A percentile compares a stretch with the other conserved stretches of the same genome.
phyloP scores from a whole-genome alignment of 139 green algal genomes.

The Raphidocelis subcapitata region DNA sequence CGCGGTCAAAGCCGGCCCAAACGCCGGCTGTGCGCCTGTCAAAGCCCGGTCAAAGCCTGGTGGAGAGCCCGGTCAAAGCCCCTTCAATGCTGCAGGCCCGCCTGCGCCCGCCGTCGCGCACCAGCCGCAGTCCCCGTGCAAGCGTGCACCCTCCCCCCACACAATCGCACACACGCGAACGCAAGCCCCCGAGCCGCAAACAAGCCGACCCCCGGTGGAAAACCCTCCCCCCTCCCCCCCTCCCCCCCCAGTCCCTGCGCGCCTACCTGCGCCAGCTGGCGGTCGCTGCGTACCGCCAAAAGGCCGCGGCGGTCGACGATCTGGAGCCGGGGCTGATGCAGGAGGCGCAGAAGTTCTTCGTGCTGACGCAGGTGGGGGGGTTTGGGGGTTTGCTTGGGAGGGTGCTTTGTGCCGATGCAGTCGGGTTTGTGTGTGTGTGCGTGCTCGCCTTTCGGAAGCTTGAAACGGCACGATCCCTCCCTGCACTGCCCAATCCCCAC shows the following conservation, averaged over 20 bases:
- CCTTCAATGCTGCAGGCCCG: too few species aligned
- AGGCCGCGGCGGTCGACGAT: slow-evolving; percentile 74
- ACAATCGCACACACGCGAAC: not conserved
- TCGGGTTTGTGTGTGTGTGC: too few species aligned
- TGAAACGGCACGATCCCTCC: not conserved
- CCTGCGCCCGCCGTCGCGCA: too few species aligned
- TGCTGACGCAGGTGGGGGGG: slow-evolving; percentile 95
- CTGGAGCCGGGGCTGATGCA: slow-evolving; percentile 79
- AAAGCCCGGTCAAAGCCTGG: too few species aligned
- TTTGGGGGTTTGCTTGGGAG: too few species aligned
- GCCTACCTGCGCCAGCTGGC: slow-evolving; percentile 58
- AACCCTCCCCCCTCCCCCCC: slow-evolving; percentile 11
- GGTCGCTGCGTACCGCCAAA: slow-evolving; percentile 75
- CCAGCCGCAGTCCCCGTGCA: too few species aligned
- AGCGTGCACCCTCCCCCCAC: too few species aligned
- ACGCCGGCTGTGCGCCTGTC: too few species aligned
- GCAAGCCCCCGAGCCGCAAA: slow-evolving; percentile 12
- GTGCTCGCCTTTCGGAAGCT: too few species aligned
- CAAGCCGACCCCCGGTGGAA: slow-evolving; percentile 35
- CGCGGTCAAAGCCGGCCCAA: too few species aligned
- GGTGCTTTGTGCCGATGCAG: too few species aligned
- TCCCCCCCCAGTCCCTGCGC: slow-evolving; percentile 74
- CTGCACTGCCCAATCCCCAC: not conserved
- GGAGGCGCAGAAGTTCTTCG: slow-evolving; percentile 93
- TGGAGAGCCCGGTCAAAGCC: too few species aligned